phyloP scores from a whole-genome alignment of 192 early-diverging fungal species.

The Coemansia sp. region DNA sequence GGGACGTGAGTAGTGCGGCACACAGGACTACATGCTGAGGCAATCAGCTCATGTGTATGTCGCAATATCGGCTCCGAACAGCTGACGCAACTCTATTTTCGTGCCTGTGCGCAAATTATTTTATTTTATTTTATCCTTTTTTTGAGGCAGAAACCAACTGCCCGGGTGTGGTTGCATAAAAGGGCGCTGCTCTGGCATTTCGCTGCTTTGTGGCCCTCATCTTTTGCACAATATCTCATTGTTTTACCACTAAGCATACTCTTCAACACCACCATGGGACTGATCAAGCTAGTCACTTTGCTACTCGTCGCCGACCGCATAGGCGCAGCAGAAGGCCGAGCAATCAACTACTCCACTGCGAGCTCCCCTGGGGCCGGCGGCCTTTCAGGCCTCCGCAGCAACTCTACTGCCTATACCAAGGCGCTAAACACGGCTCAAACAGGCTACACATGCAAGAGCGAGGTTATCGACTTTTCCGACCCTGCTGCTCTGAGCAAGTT shows the following conservation, averaged over 20 bases:
- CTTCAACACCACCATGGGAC: neutral
- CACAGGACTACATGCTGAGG: neutral
- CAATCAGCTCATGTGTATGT: neutral
- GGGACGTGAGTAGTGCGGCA: neutral
- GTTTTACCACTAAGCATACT: neutral
- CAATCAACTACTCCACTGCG: neutral
- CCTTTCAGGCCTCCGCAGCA: no score
- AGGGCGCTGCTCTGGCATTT: no score
- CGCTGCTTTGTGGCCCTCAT: no score
- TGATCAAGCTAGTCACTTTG: neutral
- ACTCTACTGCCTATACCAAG: neutral
- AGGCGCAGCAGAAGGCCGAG: neutral
- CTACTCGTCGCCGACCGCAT: neutral
- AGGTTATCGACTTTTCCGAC: conserved; percentile 30
- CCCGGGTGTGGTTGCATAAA: no score
- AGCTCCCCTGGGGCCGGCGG: no score
- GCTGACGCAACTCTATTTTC: conserved; percentile 1
- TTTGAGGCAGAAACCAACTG: no score
- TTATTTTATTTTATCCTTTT: neutral
- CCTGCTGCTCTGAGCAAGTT: conserved; percentile 36
- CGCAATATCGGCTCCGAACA: neutral
- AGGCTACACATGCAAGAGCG: conserved; percentile 30
- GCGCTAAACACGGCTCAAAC: conserved; percentile 5
- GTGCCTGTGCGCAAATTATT: neutral
- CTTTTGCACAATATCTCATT: neutral